Evolutionary conservation across 345 rosid species (phyloP).

Genomic region (Syzygium jambos): DNA sequence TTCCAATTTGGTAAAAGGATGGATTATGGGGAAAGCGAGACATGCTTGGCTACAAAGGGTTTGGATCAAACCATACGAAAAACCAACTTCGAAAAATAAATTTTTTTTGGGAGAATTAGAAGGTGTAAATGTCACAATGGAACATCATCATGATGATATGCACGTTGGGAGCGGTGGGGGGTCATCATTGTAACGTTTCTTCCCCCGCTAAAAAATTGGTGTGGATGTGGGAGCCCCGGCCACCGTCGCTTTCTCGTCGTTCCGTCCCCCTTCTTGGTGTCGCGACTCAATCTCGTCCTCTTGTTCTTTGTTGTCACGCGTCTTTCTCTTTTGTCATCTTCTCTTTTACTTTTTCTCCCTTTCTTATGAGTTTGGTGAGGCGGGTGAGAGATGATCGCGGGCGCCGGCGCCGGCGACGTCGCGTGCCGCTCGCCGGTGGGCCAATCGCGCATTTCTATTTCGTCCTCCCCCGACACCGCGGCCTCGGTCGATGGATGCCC

Average conservation of each 20-base stretch:
- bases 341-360: neutral
- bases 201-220: neutral
- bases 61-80: neutral
- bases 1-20: neutral
- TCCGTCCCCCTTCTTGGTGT: neutral
- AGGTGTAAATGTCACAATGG: neutral
- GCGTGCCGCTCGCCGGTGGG: neutral
- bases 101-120: neutral
- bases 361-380: neutral
- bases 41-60: neutral
- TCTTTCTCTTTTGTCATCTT: neutral
- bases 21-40: neutral
- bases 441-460: neutral
- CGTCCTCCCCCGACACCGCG: rapidly evolving
- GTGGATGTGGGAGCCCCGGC: neutral
- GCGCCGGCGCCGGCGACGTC: neutral
- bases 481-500: neutral
- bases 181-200: neutral
- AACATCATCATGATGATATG: neutral
- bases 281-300: neutral
- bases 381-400: neutral
- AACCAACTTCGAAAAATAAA: neutral
- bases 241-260: neutral
- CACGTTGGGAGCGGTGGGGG: neutral
- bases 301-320: neutral